These are phyloP conservation scores for Lathyrus aphaca DNA, from an alignment of 306 rosid genomes.

Conservation along the genomic window DNA sequence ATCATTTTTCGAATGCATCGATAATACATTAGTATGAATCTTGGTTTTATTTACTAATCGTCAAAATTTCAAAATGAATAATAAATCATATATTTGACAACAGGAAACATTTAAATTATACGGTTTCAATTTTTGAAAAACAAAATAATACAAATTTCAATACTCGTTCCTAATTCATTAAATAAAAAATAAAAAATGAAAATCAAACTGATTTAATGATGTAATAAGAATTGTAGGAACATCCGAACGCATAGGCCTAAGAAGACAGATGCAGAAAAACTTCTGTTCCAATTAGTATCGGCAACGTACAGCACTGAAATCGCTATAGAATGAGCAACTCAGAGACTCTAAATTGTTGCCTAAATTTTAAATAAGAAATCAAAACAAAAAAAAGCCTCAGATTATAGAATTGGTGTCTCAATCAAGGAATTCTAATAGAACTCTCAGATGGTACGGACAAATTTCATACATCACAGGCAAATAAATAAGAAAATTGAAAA, in stretches of 20 bases:
- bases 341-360: constrained; percentile 98
- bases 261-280: constrained; percentile 46
- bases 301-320: constrained; percentile 88
- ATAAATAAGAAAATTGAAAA: background rate
- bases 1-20: no score
- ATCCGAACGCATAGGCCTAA: constrained; percentile 57
- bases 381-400: background rate
- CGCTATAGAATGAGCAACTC: constrained; percentile 56
- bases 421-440: background rate
- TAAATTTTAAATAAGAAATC: background rate
- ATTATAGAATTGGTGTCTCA: background rate
- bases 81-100: no score
- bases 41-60: no score
- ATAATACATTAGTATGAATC: no score
- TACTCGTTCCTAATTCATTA: no score
- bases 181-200: no score
- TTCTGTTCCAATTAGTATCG: constrained; percentile 57
- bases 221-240: constrained; percentile 43
- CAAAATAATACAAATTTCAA: no score
- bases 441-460: constrained; percentile 21
- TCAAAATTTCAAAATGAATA: no score
- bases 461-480: constrained; percentile 15
- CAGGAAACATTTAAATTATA: no score
- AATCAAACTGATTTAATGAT: no score
- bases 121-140: no score